Conservation (phyloP, 352 stramenopile genomes). For the Pythium aristosporum region DNA sequence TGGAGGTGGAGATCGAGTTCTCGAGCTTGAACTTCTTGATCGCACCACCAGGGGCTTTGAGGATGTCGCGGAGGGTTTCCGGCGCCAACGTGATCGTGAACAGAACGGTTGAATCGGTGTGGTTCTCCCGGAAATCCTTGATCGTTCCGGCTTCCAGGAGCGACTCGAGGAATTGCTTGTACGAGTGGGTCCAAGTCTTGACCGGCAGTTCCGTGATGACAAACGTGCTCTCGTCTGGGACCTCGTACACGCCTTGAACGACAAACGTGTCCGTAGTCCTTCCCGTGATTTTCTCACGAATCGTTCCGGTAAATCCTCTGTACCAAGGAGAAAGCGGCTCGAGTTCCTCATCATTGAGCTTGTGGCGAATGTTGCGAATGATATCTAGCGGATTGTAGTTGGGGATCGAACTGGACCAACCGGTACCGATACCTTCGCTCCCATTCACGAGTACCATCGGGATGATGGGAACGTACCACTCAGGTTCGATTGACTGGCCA, state of each 20-base stretch:
- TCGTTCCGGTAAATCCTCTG: conserved; percentile 88
- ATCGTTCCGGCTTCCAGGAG: conserved; percentile 87
- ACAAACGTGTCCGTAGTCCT: conserved; percentile 69
- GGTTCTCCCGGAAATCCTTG: conserved; percentile 93
- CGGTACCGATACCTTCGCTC: conserved; percentile 96
- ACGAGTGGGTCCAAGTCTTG: conserved; percentile 95
- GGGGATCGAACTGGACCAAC: conserved; percentile 91
- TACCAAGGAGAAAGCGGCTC: conserved; percentile 89
- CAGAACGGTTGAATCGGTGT: conserved; percentile 91
- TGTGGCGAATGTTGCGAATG: conserved; percentile 71
- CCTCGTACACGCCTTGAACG: conserved; percentile 84
- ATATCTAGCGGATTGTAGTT: conserved; percentile 93
- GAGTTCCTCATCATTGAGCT: conserved; percentile 60
- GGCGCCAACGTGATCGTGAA: conserved; percentile 87
- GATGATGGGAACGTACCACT: conserved; percentile 96
- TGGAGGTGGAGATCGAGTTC: conserved; percentile 91
- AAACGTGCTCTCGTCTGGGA: conserved; percentile 87
- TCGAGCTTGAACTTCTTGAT: conserved; percentile 97
- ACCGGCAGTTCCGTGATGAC: conserved; percentile 96
- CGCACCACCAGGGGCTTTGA: conserved; percentile 70
- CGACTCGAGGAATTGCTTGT: conserved; percentile 94
- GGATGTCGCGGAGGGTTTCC: conserved; percentile 68
- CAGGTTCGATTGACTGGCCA: conserved; percentile 90
- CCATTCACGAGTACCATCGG: conserved; percentile 97
- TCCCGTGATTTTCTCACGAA: conserved; percentile 67